Conservation (phyloP, 352 stramenopile genomes). For the Phytophthora constricta region DNA sequence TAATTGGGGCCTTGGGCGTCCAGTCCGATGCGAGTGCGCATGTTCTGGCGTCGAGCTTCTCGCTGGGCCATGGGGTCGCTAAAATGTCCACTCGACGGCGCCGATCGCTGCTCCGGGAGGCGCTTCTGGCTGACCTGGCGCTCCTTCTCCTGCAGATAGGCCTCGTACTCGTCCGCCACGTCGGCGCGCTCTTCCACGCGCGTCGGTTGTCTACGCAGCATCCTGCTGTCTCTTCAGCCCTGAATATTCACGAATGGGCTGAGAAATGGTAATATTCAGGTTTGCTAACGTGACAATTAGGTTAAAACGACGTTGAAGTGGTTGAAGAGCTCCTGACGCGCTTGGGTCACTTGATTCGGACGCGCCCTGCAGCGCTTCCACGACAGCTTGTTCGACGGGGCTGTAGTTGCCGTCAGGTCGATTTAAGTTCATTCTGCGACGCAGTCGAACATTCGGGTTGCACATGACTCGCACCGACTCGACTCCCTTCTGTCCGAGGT, state of each 20-base stretch:
- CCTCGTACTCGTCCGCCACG: constrained; percentile 76
- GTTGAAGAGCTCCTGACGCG: too few relatives aligned
- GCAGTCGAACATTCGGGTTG: constrained; percentile 68
- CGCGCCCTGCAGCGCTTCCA: constrained; percentile 31
- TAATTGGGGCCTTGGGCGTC: not conserved
- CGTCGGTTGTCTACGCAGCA: constrained; percentile 67
- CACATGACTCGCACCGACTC: constrained; percentile 76
- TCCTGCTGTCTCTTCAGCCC: constrained; percentile 8
- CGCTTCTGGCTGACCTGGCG: constrained; percentile 12
- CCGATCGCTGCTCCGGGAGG: not conserved
- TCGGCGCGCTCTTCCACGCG: constrained; percentile 73
- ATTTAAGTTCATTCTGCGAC: constrained; percentile 52
- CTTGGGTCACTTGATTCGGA: not conserved
- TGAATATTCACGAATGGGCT: not conserved
- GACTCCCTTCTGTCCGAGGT: constrained; percentile 54
- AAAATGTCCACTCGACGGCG: not conserved
- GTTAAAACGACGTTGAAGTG: too few relatives aligned
- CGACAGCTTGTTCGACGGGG: constrained; percentile 53
- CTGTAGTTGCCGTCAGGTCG: constrained; percentile 42
- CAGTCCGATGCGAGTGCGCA: constrained; percentile 1
- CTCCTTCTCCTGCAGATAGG: constrained; percentile 67
- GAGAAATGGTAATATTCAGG: not conserved
- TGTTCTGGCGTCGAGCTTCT: not conserved
- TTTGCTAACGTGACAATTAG: too few relatives aligned
- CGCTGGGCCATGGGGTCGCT: not conserved